Evolutionary conservation across 2,329 filamentous ascomycete genomes (phyloP).

Genomic region (Bimuria novae-zelandiae): DNA sequence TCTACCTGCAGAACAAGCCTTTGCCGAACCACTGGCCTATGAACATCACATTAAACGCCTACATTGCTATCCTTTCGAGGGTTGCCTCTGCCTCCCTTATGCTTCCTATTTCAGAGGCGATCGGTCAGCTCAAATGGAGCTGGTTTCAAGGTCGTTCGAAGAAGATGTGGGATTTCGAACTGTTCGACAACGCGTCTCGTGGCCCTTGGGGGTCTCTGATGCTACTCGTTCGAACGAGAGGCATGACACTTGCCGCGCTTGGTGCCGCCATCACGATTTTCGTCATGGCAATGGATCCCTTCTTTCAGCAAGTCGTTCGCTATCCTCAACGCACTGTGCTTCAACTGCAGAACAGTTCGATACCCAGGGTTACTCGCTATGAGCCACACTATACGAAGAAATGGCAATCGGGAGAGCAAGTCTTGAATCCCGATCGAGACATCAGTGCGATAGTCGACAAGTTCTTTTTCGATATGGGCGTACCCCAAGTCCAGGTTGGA

Average conservation of each 20-base stretch:
- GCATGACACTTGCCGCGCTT: slow-evolving; percentile 16
- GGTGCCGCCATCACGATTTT: slow-evolving; percentile 19
- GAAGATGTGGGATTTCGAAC: slow-evolving; percentile 25
- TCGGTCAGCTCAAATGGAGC: slow-evolving; percentile 18
- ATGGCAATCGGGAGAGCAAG: too few species aligned
- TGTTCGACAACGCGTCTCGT: slow-evolving; percentile 19
- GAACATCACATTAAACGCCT: slow-evolving; percentile 22
- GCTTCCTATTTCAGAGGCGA: slow-evolving; percentile 19
- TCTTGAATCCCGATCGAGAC: too few species aligned
- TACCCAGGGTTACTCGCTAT: too few species aligned
- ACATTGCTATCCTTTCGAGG: slow-evolving; percentile 18
- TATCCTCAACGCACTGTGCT: slow-evolving; percentile 5
- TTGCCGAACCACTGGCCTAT: slow-evolving; percentile 10
- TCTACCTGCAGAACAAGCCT: slow-evolving; percentile 5
- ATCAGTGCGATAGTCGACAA: not conserved
- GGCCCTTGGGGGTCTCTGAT: slow-evolving; percentile 14
- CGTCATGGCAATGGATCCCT: slow-evolving; percentile 16
- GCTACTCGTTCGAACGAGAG: slow-evolving; percentile 10
- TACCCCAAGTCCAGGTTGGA: slow-evolving; percentile 7
- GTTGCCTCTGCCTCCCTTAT: slow-evolving; percentile 19
- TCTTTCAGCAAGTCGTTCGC: slow-evolving; percentile 13
- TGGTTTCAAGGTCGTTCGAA: slow-evolving; percentile 1
- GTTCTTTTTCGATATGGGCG: slow-evolving; percentile 12
- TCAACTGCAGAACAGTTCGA: slow-evolving; percentile 1
- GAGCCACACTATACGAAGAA: too few species aligned